phyloP scores from a whole-genome alignment of 2,329 filamentous ascomycete species.

The Pleoardoris graminearum region DNA sequence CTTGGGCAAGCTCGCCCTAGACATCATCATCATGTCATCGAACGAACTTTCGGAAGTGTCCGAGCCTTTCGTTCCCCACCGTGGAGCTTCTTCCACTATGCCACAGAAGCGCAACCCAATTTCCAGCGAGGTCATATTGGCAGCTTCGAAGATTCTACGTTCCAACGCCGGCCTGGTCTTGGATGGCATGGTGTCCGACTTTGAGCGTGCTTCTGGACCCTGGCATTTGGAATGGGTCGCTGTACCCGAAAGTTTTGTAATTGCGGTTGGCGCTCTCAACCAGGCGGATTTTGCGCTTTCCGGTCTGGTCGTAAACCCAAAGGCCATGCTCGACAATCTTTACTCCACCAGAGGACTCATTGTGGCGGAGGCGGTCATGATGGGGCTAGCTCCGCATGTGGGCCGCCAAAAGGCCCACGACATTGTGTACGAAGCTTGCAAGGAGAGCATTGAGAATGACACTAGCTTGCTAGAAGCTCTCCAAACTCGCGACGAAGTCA shows the following conservation, averaged over 20 bases:
- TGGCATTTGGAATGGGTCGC: conserved; percentile 65
- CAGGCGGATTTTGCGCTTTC: conserved; percentile 59
- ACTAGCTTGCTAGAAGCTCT: conserved; percentile 51
- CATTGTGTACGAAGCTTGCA: conserved; percentile 60
- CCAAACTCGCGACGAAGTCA: conserved; percentile 47
- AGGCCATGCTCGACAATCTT: conserved; percentile 57
- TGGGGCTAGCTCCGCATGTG: conserved; percentile 58
- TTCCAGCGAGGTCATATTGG: conserved; percentile 60
- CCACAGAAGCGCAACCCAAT: conserved; percentile 61
- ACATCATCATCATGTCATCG: conserved; percentile 62
- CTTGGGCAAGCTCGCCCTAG: conserved; percentile 60
- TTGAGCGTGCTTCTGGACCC: conserved; percentile 61
- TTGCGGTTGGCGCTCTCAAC: conserved; percentile 56
- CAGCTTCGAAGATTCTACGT: conserved; percentile 58
- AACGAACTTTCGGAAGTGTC: conserved; percentile 60
- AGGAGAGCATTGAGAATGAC: conserved; percentile 52
- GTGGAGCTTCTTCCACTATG: conserved; percentile 42
- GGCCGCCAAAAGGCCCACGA: conserved; percentile 60
- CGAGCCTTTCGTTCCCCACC: conserved; percentile 51
- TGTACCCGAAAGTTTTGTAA: conserved; percentile 58
- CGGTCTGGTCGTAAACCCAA: conserved; percentile 56
- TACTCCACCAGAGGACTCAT: conserved; percentile 58
- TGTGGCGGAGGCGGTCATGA: conserved; percentile 64
- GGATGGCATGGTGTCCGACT: conserved; percentile 62
- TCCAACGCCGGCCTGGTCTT: conserved; percentile 57